These are phyloP conservation scores for Geotrichum restrictum DNA, from an alignment of 1,139 yeast species.

Conservation along the genomic window DNA sequence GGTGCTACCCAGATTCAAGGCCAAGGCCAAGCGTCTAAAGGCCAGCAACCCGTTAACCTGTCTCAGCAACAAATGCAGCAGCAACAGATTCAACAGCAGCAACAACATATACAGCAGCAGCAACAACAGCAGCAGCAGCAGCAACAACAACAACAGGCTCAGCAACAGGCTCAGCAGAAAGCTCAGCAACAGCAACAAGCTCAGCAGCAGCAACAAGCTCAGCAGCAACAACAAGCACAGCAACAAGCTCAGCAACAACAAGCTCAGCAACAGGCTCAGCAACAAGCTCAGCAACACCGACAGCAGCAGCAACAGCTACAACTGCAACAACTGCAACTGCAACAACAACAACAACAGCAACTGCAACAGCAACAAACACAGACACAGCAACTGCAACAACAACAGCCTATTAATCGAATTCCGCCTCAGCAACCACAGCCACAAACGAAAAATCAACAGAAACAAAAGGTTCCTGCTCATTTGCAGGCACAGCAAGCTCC, in stretches of 20 bases:
- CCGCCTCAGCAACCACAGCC: not conserved
- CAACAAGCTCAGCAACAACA: slow-evolving; percentile 7
- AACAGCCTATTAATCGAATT: not conserved
- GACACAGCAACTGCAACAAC: not conserved
- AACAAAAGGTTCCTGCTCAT: too few relatives aligned
- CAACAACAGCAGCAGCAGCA: slow-evolving; percentile 18
- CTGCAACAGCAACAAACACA: slow-evolving; percentile 11
- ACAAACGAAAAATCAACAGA: not conserved
- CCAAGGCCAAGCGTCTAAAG: not conserved
- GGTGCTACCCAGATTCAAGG: too few relatives aligned
- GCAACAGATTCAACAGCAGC: slow-evolving; percentile 20
- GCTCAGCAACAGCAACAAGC: too few relatives aligned
- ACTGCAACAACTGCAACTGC: slow-evolving; percentile 10
- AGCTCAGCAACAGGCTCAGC: not conserved
- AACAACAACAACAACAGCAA: slow-evolving; percentile 13
- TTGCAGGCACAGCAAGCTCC: not conserved
- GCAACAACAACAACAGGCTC: slow-evolving; percentile 5
- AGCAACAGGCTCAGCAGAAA: slow-evolving; percentile 10
- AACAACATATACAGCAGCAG: slow-evolving; percentile 8
- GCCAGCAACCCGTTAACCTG: not conserved
- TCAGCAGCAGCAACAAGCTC: not conserved
- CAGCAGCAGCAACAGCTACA: slow-evolving; percentile 16
- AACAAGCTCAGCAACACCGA: slow-evolving; percentile 13
- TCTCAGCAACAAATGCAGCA: slow-evolving; percentile 1
- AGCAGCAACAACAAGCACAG: slow-evolving; percentile 18